These are phyloP conservation scores for Porphyrellus cyaneotinctus DNA, from an alignment of 768 basidiomycete genomes.

Conservation along the genomic window DNA sequence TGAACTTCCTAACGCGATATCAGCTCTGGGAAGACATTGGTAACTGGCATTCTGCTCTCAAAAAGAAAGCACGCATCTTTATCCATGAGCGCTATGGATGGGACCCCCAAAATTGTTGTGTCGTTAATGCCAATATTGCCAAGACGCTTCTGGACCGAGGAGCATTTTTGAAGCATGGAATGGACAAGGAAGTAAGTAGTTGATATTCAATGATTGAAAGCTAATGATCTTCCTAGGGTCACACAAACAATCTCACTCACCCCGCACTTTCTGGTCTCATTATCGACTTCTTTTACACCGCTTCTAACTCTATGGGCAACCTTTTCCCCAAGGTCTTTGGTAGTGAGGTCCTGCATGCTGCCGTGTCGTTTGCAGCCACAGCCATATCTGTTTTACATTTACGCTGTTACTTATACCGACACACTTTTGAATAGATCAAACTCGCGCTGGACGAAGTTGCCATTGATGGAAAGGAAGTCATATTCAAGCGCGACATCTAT, in stretches of 20 bases:
- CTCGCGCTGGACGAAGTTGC: neutral
- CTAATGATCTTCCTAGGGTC: neutral
- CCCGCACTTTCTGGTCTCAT: constrained; percentile 2
- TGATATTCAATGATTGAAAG: neutral
- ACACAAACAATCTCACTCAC: constrained; percentile 6
- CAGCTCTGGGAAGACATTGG: neutral
- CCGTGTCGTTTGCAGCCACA: neutral
- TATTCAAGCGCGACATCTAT: constrained; percentile 1
- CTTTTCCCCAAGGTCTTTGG: constrained; percentile 3
- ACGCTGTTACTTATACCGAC: neutral
- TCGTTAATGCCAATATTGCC: neutral
- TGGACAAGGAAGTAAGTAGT: neutral
- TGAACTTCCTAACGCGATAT: no score
- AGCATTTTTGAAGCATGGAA: neutral
- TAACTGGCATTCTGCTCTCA: neutral
- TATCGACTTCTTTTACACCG: constrained; percentile 8
- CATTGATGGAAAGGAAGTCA: constrained; percentile 2
- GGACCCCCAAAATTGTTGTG: neutral
- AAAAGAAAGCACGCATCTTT: neutral
- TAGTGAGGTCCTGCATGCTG: neutral
- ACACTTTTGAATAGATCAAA: constrained; percentile 1
- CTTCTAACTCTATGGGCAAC: neutral
- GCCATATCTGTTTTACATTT: neutral
- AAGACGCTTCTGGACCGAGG: neutral
- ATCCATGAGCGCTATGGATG: neutral